Percentiles rank a stretch among this genome's conserved stretches.
These are phyloP conservation scores for Schizopora paradoxa DNA, from an alignment of 1,284 basidiomycete species.

Conservation along the genomic window DNA sequence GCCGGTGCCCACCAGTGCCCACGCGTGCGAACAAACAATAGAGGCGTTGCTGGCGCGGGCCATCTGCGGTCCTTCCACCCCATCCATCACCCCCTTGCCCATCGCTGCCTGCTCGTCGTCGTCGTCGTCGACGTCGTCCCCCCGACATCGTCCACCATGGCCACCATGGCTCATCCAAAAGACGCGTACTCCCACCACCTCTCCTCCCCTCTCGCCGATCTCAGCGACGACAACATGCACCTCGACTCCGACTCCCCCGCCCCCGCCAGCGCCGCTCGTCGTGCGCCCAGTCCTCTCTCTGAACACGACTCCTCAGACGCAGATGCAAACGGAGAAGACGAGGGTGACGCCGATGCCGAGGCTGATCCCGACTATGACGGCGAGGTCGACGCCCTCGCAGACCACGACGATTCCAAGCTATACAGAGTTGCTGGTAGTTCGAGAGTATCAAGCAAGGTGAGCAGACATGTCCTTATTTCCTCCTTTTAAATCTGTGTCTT, in stretches of 20 bases:
- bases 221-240: constrained; percentile 15
- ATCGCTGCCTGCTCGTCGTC: not conserved
- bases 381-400: constrained; percentile 14
- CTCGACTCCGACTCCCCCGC: constrained; percentile 12
- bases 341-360: constrained; percentile 22
- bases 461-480: constrained; percentile 20
- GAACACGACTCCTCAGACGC: constrained; percentile 17
- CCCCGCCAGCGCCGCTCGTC: not conserved
- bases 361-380: constrained; percentile 20
- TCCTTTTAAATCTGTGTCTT: constrained; percentile 23
- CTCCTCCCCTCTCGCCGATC: not conserved
- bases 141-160: constrained; percentile 4
- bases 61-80: constrained; percentile 1
- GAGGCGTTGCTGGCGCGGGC: not conserved
- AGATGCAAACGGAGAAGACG: constrained; percentile 20
- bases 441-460: constrained; percentile 16
- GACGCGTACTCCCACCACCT: constrained; percentile 6
- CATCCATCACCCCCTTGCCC: not conserved
- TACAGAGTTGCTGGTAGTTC: constrained; percentile 14
- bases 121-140: not conserved
- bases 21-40: constrained; percentile 2
- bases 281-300: not conserved
- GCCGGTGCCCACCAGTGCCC: constrained; percentile 3
- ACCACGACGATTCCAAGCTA: constrained; percentile 13
- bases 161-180: constrained; percentile 3